phyloP scores from a whole-genome alignment of 2,329 filamentous ascomycete species.

The Fusarium begoniae region DNA sequence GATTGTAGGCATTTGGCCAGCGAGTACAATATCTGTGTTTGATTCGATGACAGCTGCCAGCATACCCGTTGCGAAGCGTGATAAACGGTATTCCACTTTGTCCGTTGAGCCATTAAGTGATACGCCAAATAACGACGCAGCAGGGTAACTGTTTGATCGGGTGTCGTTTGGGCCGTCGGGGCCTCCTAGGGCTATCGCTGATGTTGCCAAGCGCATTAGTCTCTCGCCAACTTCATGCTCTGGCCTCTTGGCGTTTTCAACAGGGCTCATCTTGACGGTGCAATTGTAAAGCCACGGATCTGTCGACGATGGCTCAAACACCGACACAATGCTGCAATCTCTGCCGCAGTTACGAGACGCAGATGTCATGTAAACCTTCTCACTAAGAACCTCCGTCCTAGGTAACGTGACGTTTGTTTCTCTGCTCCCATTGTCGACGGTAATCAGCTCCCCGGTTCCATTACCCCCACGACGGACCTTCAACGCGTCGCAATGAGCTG shows the following conservation, averaged over 20 bases:
- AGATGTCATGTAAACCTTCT: background rate
- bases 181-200: background rate
- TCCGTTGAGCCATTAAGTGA: background rate
- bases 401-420: background rate
- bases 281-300: background rate
- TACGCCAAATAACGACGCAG: fast-evolving
- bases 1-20: background rate
- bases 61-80: background rate
- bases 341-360: background rate
- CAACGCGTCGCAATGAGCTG: background rate
- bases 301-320: background rate
- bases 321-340: background rate
- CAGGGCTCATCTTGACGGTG: background rate
- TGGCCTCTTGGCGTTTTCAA: background rate
- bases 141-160: background rate
- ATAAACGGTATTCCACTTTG: background rate
- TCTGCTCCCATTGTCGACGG: background rate
- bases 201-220: background rate
- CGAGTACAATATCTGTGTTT: background rate
- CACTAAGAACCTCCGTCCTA: background rate
- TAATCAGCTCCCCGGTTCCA: background rate
- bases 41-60: background rate
- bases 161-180: background rate
- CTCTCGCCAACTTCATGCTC: background rate
- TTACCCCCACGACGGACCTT: background rate